phyloP scores from a whole-genome alignment of 2,329 filamentous ascomycete species.

The Aspergillus phoenicis region DNA sequence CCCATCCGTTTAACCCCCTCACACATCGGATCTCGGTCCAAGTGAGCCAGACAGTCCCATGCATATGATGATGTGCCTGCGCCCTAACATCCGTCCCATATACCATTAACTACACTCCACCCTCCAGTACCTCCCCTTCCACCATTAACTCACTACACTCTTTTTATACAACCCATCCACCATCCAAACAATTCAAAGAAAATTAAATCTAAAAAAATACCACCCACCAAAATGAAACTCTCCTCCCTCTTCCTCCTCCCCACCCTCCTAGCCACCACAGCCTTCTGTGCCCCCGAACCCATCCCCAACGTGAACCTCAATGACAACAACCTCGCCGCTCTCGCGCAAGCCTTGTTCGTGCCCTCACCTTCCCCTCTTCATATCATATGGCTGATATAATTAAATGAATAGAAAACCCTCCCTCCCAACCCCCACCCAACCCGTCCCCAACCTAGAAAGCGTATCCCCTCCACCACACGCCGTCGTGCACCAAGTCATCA shows the following conservation, averaged over 20 bases:
- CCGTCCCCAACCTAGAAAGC: constrained; percentile 31
- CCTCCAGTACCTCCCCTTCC: not conserved
- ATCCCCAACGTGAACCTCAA: constrained; percentile 11
- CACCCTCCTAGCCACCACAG: constrained; percentile 21
- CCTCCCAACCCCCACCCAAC: constrained; percentile 21
- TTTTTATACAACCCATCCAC: not conserved
- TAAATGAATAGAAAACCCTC: constrained; percentile 8
- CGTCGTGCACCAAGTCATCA: constrained; percentile 34
- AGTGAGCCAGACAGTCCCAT: too few species aligned
- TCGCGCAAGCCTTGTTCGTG: constrained; percentile 25
- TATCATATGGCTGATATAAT: too few species aligned
- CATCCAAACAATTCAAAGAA: not conserved
- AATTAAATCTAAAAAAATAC: too few species aligned
- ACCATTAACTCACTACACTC: not conserved
- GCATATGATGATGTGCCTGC: not conserved
- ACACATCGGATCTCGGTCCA: constrained; percentile 17
- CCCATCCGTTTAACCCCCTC: not conserved
- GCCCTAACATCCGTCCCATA: not conserved
- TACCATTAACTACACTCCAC: too few species aligned
- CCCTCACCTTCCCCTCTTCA: too few species aligned
- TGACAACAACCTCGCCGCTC: constrained; percentile 21
- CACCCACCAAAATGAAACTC: constrained; percentile 21
- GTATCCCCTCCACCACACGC: constrained; percentile 35
- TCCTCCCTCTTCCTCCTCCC: constrained; percentile 18
- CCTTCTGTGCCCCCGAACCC: constrained; percentile 18